Evolutionary conservation across 1,139 yeast species (phyloP).

Genomic region (Candida sp.): DNA sequence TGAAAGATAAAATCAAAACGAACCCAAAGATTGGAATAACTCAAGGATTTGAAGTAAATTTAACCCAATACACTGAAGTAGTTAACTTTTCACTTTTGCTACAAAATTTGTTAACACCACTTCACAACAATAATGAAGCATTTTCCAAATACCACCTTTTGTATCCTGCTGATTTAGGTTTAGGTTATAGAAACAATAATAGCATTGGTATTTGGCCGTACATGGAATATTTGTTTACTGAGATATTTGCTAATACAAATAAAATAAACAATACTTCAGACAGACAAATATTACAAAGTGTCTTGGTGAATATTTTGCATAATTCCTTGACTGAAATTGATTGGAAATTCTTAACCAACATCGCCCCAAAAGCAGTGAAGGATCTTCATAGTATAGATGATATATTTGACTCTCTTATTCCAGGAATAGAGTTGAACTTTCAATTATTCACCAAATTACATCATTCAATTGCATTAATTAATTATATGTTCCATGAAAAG

Average conservation of each 20-base stretch:
- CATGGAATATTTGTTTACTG: conserved; percentile 65
- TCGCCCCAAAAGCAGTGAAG: conserved; percentile 24
- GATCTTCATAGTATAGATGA: conserved; percentile 45
- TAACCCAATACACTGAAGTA: conserved; percentile 50
- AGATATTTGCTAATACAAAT: conserved; percentile 52
- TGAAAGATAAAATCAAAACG: conserved; percentile 17
- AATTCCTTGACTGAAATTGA: conserved; percentile 60
- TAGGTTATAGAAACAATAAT: conserved; percentile 45
- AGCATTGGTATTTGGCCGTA: conserved; percentile 77
- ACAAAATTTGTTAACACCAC: conserved; percentile 27
- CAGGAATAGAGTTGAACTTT: conserved; percentile 20
- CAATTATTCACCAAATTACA: conserved; percentile 48
- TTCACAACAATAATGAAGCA: conserved; percentile 19
- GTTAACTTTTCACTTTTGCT: conserved; percentile 59
- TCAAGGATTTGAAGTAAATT: conserved; percentile 30
- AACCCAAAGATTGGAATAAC: conserved; percentile 28
- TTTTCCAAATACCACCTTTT: conserved; percentile 42
- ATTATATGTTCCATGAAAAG: conserved; percentile 57
- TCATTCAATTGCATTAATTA: conserved; percentile 66
- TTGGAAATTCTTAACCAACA: conserved; percentile 53
- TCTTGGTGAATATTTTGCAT: conserved; percentile 49
- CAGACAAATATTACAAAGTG: conserved; percentile 46
- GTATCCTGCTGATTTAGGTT: conserved; percentile 67
- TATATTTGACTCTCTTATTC: conserved; percentile 33
- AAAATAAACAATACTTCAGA: conserved; percentile 29